Evolutionary conservation across 169 alveolate genomes (phyloP).

Genomic region (Cryptosporidium sp.): DNA sequence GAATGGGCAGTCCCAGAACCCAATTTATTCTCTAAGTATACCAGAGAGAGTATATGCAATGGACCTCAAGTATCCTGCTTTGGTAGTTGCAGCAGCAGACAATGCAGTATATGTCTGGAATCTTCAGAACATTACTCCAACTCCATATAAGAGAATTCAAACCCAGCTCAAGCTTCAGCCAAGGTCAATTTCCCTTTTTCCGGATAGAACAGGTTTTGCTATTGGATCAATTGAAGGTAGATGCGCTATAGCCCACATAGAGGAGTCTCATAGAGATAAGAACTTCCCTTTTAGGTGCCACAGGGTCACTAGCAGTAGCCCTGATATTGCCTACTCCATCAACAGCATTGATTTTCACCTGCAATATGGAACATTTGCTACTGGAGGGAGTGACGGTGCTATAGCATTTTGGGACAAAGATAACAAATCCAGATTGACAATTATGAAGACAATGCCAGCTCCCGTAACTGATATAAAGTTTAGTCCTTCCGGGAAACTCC

Average conservation of each 20-base stretch:
- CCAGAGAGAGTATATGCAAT: slow-evolving; percentile 80
- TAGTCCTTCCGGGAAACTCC: slow-evolving; percentile 83
- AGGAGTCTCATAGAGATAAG: slow-evolving; percentile 83
- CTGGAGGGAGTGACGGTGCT: slow-evolving; percentile 94
- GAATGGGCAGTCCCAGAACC: slow-evolving; percentile 76
- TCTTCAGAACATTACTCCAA: slow-evolving; percentile 78
- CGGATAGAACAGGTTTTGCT: slow-evolving; percentile 92
- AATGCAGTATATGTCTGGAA: slow-evolving; percentile 76
- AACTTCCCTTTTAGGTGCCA: slow-evolving; percentile 94
- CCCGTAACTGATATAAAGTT: slow-evolving; percentile 87
- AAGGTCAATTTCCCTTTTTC: slow-evolving; percentile 87
- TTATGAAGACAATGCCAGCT: slow-evolving; percentile 83
- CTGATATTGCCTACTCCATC: slow-evolving; percentile 87
- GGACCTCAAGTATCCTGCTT: slow-evolving; percentile 79
- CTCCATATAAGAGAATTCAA: slow-evolving; percentile 80
- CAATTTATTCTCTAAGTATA: slow-evolving; percentile 50
- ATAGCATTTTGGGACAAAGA: slow-evolving; percentile 93
- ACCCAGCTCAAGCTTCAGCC: slow-evolving; percentile 89
- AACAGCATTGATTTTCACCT: slow-evolving; percentile 91
- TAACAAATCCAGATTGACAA: slow-evolving; percentile 87
- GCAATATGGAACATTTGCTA: slow-evolving; percentile 90
- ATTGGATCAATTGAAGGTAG: slow-evolving; percentile 94
- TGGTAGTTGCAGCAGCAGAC: slow-evolving; percentile 82
- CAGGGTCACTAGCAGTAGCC: slow-evolving; percentile 90
- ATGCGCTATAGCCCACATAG: slow-evolving; percentile 91